Base-by-base conservation (phyloP, 176 grass and related monocot species). In the Triticum urartu region DNA sequence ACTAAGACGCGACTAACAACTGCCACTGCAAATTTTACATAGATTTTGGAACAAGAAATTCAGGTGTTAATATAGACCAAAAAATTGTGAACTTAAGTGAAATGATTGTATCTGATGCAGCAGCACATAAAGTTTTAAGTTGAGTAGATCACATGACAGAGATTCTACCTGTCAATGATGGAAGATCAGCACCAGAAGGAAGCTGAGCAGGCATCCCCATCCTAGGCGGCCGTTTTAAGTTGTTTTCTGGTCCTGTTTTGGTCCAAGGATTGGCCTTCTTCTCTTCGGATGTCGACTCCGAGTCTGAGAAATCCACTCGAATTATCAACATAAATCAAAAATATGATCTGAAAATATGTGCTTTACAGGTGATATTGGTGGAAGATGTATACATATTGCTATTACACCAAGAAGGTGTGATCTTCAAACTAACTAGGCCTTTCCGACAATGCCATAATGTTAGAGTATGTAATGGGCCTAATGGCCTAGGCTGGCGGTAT, bases 151-250 rank as follows among this genome's bases (percentile, higher is more conserved):
- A 47, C 43, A 47, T 47, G 43, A 80, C 64, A 89, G 21, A 95
- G 43, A 45, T 59, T 71, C 6, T 84, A 95, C 95, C 95, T 81
- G 95, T 94, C 83, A 90, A 98, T 71, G 88, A 89, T 70, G 96
- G 93, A 88, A 98, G 84, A 98, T 98, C 90, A 26, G 95, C 96
- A 80, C 92, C 91, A 65, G 86, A 88, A 89, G 95, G 95, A 78
- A 95, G 93, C 20, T 89, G 93, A 72, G 84, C 79, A 35, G 91
- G 93, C 39, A 94, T 56, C 3, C 88, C 58, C 62, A 86, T 85
- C 59, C 58, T 88, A 40, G 88, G 87, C 18, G 90, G 89, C 76
- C 79, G 84, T 48, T 91, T 94, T 80, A 45, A 18, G 13, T 68
- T 85, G 18, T 78, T 92, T 59, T 72, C 70, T 48, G 40, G 64